Percentiles rank a stretch among this genome's conserved stretches.
Conservation (phyloP, 2,329 filamentous ascomycete species). For the Mycocentrospora acerina region DNA sequence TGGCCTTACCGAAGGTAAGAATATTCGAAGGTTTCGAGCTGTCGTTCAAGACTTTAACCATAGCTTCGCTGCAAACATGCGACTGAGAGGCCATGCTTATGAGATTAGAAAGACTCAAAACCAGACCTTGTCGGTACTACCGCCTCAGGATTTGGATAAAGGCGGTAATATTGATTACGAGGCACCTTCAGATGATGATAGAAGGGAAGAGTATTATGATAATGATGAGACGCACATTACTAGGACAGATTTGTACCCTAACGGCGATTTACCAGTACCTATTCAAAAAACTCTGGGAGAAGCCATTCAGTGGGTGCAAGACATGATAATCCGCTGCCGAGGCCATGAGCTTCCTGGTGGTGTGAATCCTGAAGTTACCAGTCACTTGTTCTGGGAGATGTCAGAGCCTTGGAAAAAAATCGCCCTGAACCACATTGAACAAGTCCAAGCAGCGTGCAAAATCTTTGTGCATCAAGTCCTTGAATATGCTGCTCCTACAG, state of each 20-base stretch:
- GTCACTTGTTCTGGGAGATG: slow-evolving; percentile 61
- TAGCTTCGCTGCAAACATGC: slow-evolving; percentile 51
- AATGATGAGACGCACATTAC: no score
- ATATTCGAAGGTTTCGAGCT: slow-evolving; percentile 53
- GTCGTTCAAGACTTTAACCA: slow-evolving; percentile 53
- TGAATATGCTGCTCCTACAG: slow-evolving; percentile 41
- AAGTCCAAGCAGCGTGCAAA: slow-evolving; percentile 34
- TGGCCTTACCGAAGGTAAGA: slow-evolving; percentile 11
- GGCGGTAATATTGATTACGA: neutral
- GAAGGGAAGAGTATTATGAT: no score
- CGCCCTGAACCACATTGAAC: slow-evolving; percentile 37
- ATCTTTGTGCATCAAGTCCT: slow-evolving; percentile 41
- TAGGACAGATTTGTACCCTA: no score
- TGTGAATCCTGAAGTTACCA: slow-evolving; percentile 61
- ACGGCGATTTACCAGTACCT: no score
- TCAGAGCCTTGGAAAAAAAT: slow-evolving; percentile 55
- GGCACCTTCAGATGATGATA: no score
- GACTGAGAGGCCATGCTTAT: slow-evolving; percentile 44
- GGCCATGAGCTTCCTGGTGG: slow-evolving; percentile 61
- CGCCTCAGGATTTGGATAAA: no score
- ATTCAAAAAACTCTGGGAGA: no score
- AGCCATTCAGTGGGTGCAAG: slow-evolving; percentile 44
- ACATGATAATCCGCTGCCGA: slow-evolving; percentile 46
- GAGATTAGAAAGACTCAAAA: no score
- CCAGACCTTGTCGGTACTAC: no score